Percentiles rank a stretch among this genome's conserved stretches.
Conservation (phyloP, 1,139 yeast species). For the Pneumocystis wakefieldiae region DNA sequence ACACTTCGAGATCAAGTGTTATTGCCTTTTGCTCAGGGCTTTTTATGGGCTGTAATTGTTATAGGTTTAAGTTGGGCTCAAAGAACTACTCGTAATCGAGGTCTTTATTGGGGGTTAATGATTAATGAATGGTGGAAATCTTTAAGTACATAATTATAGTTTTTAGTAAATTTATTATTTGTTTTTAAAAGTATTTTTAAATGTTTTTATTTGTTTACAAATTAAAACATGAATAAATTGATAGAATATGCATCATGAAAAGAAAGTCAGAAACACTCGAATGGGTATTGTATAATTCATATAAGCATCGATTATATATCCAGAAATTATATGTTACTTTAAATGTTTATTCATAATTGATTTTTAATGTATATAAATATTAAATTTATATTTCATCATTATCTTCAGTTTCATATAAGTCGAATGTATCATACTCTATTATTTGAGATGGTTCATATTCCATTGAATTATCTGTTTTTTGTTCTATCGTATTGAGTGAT, state of each 20-base stretch:
- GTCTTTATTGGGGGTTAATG: neutral
- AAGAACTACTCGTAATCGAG: neutral
- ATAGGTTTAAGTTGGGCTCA: neutral
- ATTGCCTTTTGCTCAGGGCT: neutral
- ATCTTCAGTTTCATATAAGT: neutral
- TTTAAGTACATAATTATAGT: neutral
- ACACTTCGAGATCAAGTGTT: neutral
- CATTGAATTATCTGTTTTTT: too few species aligned
- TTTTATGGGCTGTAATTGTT: neutral
- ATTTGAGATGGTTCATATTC: too few species aligned
- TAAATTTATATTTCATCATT: neutral
- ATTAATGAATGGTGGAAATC: neutral
- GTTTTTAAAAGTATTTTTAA: too few species aligned
- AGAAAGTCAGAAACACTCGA: neutral
- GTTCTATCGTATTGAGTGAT: too few species aligned
- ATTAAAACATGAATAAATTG: neutral
- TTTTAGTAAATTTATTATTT: too few species aligned
- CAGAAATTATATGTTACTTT: neutral
- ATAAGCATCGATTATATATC: neutral
- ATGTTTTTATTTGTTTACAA: too few species aligned
- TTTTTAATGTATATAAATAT: neutral
- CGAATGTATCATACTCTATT: too few species aligned
- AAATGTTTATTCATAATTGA: neutral
- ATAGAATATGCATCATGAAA: neutral
- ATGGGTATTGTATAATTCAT: neutral